Conservation (phyloP, 768 basidiomycete species). For the Leccinum disarticulatum region DNA sequence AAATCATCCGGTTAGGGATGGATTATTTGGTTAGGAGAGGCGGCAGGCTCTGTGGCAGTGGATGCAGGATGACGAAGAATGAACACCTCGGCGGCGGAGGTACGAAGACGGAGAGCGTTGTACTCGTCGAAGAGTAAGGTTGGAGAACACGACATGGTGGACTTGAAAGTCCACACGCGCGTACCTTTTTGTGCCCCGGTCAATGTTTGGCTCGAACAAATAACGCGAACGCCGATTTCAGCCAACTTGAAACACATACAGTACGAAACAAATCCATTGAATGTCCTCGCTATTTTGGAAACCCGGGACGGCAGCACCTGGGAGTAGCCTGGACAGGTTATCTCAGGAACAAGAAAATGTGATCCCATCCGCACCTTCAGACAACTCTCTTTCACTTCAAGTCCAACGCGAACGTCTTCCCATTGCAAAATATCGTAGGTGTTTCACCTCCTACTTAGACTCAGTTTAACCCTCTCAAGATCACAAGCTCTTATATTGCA, state of each 20-base stretch:
- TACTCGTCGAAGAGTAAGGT: slow-evolving; percentile 7
- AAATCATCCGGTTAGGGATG: slow-evolving; percentile 48
- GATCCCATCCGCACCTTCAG: slow-evolving; percentile 60
- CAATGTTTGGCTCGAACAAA: slow-evolving; percentile 28
- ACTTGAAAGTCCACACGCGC: background rate
- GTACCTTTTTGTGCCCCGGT: slow-evolving; percentile 8
- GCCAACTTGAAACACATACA: background rate
- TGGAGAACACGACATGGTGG: background rate
- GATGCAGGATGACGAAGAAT: slow-evolving; percentile 28
- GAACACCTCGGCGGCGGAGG: slow-evolving; percentile 52
- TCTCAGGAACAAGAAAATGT: slow-evolving; percentile 74
- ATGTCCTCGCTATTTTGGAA: slow-evolving; percentile 81
- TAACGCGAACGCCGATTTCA: slow-evolving; percentile 1
- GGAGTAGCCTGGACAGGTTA: slow-evolving; percentile 83
- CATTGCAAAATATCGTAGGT: slow-evolving; percentile 82
- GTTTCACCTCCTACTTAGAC: slow-evolving; percentile 3
- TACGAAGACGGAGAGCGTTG: slow-evolving; percentile 19
- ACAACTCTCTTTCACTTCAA: slow-evolving; percentile 60
- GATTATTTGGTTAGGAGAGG: slow-evolving; percentile 52
- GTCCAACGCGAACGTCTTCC: slow-evolving; percentile 81
- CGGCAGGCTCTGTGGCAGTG: slow-evolving; percentile 31
- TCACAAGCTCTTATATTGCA: slow-evolving; percentile 74
- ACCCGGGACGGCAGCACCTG: slow-evolving; percentile 81
- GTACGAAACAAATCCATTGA: background rate
- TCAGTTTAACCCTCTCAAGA: slow-evolving; percentile 41